Base-by-base conservation (phyloP, 805 yeast species). In the Metschnikowia proteae region DNA sequence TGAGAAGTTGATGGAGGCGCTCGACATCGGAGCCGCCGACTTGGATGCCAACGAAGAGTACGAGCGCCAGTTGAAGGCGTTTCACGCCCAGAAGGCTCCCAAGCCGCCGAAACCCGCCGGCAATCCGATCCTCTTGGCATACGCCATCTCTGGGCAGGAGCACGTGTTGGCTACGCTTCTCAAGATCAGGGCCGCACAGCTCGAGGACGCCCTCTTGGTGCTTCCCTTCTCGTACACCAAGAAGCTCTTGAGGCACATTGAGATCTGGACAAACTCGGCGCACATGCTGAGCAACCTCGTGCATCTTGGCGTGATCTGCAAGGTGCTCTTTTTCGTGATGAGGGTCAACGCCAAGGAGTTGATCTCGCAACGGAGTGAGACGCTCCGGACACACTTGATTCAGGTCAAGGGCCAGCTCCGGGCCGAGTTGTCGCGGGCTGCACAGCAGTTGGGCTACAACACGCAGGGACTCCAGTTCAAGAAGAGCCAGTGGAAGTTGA, bases 181-280 rank as follows among this genome's bases (percentile, higher is more conserved):
- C 33, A 82, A 82, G 60, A 88, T 94, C 63, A 85, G 79, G 58
- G 81, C 96, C 0, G 79, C 95, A 0, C 96, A 92, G 60, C 70
- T 94, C 32, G 97, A 92, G 59, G 99, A 94, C 67, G 96, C 98
- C 1, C 75, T 94, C 47, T 68, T 94, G 41, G 96, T 94, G 1
- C 73, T 94, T 46, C 97, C 99, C 30, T 91, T 92, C 60, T 88
- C 96, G 8, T 86, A 84, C 66, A 84, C 91, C 2, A 63, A 83
- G 48, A 80, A 80, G 55, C 74, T 94, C 44, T 75, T 94, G 53
- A 76, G 75, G 56, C 86, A 90, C 58, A 80, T 94, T 46, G 84
- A 82, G 54, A 74, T 80, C 28, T 91, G 96, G 88, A 80, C 94
- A 34, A 61, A 63, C 47, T 66, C 71, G 45, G 70, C 70, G 27